Percentiles rank a stretch among this genome's conserved stretches.
phyloP scores from a whole-genome alignment of 2,329 filamentous ascomycete species.

The Aureobasidium namibiae region DNA sequence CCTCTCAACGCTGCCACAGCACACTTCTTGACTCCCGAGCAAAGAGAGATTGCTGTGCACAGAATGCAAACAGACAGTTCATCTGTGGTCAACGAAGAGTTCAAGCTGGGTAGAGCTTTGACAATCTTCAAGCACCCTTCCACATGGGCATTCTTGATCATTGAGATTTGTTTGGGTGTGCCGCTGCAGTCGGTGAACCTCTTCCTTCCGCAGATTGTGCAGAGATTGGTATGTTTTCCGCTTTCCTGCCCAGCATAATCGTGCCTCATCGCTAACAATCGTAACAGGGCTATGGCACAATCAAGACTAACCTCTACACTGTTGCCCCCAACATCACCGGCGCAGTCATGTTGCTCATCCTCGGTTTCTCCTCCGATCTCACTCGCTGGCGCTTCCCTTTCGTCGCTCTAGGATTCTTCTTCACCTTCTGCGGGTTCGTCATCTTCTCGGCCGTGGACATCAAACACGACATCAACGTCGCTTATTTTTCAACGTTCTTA shows the following conservation, averaged over 20 bases:
- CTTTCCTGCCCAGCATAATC: background rate
- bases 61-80: slow-evolving; percentile 72
- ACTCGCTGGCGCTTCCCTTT: slow-evolving; percentile 63
- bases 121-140: slow-evolving; percentile 47
- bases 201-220: slow-evolving; percentile 52
- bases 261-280: background rate
- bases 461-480: slow-evolving; percentile 37
- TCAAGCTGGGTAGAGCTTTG: slow-evolving; percentile 44
- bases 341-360: slow-evolving; percentile 60
- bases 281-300: slow-evolving; percentile 37
- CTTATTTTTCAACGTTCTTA: slow-evolving; percentile 72
- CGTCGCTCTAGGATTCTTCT: slow-evolving; percentile 62
- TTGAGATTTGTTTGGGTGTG: slow-evolving; percentile 53
- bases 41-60: slow-evolving; percentile 60
- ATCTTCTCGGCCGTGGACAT: slow-evolving; percentile 67
- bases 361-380: slow-evolving; percentile 64
- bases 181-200: slow-evolving; percentile 49
- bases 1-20: slow-evolving; percentile 57
- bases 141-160: slow-evolving; percentile 46
- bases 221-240: slow-evolving; percentile 28
- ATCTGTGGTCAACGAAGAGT: slow-evolving; percentile 50
- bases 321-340: slow-evolving; percentile 72
- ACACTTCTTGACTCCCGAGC: slow-evolving; percentile 55
- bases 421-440: slow-evolving; percentile 71
- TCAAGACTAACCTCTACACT: slow-evolving; percentile 70